phyloP scores from a whole-genome alignment of 768 basidiomycete genomes.

The Suillus variegatus region DNA sequence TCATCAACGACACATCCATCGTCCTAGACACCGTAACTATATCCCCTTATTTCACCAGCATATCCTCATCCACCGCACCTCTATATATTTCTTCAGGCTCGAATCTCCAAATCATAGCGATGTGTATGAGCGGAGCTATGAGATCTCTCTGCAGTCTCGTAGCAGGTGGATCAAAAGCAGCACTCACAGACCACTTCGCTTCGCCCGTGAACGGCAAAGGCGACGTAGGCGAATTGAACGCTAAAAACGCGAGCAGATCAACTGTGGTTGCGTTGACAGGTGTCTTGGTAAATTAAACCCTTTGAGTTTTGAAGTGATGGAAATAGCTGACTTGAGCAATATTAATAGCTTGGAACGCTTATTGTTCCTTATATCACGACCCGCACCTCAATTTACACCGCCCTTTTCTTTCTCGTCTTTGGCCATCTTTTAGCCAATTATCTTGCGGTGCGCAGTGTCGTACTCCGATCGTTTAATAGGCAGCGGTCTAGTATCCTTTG shows the following conservation, averaged over 20 bases:
- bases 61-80: constrained; percentile 30
- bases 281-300: constrained; percentile 56
- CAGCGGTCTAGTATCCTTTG: constrained; percentile 59
- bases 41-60: constrained; percentile 51
- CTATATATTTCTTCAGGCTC: constrained; percentile 31
- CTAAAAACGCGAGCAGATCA: constrained; percentile 73
- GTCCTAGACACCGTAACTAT: constrained; percentile 62
- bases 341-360: constrained; percentile 54
- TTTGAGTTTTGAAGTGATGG: not conserved
- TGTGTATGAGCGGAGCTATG: constrained; percentile 61
- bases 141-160: constrained; percentile 63
- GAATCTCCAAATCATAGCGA: constrained; percentile 43
- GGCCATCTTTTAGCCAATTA: constrained; percentile 63
- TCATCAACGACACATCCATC: constrained; percentile 62
- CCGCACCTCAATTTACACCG: constrained; percentile 47
- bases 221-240: constrained; percentile 70
- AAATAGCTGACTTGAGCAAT: not conserved
- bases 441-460: constrained; percentile 57
- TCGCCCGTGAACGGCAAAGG: constrained; percentile 50
- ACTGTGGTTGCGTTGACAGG: constrained; percentile 68
- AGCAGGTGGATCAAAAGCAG: constrained; percentile 70
- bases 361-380: constrained; percentile 58
- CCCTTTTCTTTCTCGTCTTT: constrained; percentile 50
- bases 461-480: constrained; percentile 58
- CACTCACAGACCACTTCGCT: constrained; percentile 67